Percentiles rank a stretch among this genome's conserved stretches.
phyloP scores from a whole-genome alignment of 2,329 filamentous ascomycete species.

The Sclerotiophoma versabilis region DNA sequence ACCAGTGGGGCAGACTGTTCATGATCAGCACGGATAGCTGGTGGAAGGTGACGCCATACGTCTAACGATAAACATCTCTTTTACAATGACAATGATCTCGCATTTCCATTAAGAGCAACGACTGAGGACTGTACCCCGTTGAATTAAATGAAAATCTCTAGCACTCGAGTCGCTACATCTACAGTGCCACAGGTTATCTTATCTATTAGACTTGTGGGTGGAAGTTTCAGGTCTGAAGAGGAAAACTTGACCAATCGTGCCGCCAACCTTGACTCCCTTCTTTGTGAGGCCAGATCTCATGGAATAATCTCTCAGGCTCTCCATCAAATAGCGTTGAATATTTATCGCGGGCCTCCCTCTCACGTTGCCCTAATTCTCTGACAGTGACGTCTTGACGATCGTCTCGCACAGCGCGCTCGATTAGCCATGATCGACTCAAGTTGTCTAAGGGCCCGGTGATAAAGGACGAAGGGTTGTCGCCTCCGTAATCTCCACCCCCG shows the following conservation, averaged over 20 bases:
- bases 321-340: not conserved
- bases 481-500: constrained; percentile 15
- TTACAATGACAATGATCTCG: too few relatives aligned
- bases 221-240: constrained; percentile 15
- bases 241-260: constrained; percentile 32
- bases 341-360: constrained; percentile 15
- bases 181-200: too few relatives aligned
- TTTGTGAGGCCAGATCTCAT: constrained; percentile 23
- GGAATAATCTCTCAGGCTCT: constrained; percentile 15
- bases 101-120: too few relatives aligned
- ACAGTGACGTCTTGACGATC: not conserved
- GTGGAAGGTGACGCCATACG: too few relatives aligned
- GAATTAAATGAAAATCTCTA: too few relatives aligned
- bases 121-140: too few relatives aligned
- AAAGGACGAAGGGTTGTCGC: not conserved
- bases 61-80: too few relatives aligned
- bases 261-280: constrained; percentile 22
- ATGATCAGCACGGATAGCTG: too few relatives aligned
- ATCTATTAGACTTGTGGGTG: too few relatives aligned
- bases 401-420: not conserved
- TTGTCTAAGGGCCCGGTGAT: constrained; percentile 4
- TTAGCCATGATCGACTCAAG: not conserved
- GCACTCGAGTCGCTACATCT: too few relatives aligned
- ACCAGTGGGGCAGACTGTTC: too few relatives aligned
- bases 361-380: constrained; percentile 23